A percentile compares a stretch with the other conserved stretches of the same genome.
Evolutionary conservation across 805 yeast genomes (phyloP).

Genomic region (Barnettozyma wickerhamii): DNA sequence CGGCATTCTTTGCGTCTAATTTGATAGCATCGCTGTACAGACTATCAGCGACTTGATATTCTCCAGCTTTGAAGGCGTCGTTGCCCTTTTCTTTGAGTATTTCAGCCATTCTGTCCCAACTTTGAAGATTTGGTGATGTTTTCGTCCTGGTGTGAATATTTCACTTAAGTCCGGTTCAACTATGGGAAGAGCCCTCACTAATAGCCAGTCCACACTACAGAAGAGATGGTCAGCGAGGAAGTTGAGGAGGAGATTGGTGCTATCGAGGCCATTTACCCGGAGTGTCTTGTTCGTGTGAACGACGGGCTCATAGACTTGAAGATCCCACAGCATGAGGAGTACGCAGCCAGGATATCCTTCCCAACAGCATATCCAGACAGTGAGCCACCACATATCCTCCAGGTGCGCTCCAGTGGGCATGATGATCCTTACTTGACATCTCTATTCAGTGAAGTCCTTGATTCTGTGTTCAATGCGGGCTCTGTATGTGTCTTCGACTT

Average conservation of each 20-base stretch:
- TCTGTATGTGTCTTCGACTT: constrained; percentile 79
- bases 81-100: constrained; percentile 44
- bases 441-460: constrained; percentile 47
- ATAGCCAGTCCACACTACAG: no score
- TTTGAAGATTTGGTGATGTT: background rate
- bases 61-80: constrained; percentile 39
- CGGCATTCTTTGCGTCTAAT: constrained; percentile 44
- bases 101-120: constrained; percentile 20
- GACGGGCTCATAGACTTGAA: constrained; percentile 40
- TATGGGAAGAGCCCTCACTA: no score
- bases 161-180: background rate
- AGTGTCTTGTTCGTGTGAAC: constrained; percentile 36
- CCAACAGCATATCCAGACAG: constrained; percentile 65
- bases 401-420: constrained; percentile 37
- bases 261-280: constrained; percentile 85
- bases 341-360: constrained; percentile 64
- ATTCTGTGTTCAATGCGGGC: constrained; percentile 50
- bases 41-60: constrained; percentile 47
- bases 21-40: constrained; percentile 54
- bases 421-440: constrained; percentile 44
- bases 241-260: constrained; percentile 73
- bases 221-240: constrained; percentile 37
- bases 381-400: constrained; percentile 58
- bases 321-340: constrained; percentile 59
- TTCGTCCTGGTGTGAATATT: background rate